These are phyloP conservation scores for Scortechinia acanthostroma DNA, from an alignment of 2,329 filamentous ascomycete species.

Conservation along the genomic window DNA sequence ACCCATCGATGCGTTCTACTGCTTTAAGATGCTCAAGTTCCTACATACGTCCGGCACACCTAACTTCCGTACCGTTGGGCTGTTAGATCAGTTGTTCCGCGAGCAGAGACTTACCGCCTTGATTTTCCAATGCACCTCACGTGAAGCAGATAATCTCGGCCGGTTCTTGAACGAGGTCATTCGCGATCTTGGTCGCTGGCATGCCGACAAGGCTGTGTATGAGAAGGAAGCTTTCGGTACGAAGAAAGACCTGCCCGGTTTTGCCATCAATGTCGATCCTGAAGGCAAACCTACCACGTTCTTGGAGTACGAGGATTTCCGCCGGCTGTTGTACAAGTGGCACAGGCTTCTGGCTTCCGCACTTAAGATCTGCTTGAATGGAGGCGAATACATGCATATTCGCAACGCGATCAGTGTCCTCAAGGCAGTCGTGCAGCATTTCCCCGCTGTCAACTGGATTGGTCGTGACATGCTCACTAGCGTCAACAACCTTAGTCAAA, in stretches of 20 bases:
- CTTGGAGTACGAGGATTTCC: slow-evolving; percentile 79
- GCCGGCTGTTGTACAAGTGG: slow-evolving; percentile 81
- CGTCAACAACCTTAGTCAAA: slow-evolving; percentile 56
- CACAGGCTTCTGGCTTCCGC: slow-evolving; percentile 76
- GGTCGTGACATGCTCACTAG: slow-evolving; percentile 60
- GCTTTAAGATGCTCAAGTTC: slow-evolving; percentile 77
- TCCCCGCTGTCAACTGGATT: slow-evolving; percentile 86
- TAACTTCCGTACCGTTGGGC: slow-evolving; percentile 77
- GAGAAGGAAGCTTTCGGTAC: slow-evolving; percentile 69
- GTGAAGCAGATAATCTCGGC: slow-evolving; percentile 88
- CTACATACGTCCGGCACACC: slow-evolving; percentile 78
- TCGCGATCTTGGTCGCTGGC: slow-evolving; percentile 76
- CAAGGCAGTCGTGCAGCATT: slow-evolving; percentile 72
- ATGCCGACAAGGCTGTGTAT: slow-evolving; percentile 68
- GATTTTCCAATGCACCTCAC: slow-evolving; percentile 82
- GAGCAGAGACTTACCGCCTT: slow-evolving; percentile 73
- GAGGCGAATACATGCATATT: slow-evolving; percentile 93
- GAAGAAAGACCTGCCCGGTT: slow-evolving; percentile 63
- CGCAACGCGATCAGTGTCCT: slow-evolving; percentile 88
- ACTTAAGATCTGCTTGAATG: slow-evolving; percentile 73
- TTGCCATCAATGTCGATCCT: slow-evolving; percentile 66
- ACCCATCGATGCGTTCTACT: slow-evolving; percentile 80
- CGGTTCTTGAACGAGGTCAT: slow-evolving; percentile 80
- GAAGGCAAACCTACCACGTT: slow-evolving; percentile 66
- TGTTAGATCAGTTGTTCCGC: slow-evolving; percentile 79